Evolutionary conservation across 805 yeast species (phyloP), one percentile per base, ranked within the genome.

Genomic region (Metschnikowia reukaufii): DNA sequence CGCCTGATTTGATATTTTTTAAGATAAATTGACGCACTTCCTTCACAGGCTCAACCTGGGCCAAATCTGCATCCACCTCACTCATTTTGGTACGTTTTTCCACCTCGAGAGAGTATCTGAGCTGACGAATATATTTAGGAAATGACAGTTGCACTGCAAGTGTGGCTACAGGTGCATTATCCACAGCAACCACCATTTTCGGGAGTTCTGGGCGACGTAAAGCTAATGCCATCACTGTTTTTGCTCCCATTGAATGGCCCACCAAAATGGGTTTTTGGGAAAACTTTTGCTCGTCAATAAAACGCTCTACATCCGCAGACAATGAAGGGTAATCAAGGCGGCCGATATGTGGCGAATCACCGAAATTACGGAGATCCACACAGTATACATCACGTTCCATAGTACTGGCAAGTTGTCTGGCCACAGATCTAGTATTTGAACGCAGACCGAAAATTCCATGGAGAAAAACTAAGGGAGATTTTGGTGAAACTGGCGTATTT

Each of bases 181-280:
- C 99, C 6, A 94, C 96, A 5, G 89, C 71, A 4, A 91, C 78
- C 39, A 90, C 58, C 67, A 82, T 73, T 12, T 78, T 72, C 5
- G 83, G 82, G 9, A 83, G 55, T 0, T 79, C 77, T 0, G 91
- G 92, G 18, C 78, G 72, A 42, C 89, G 72, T 48, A 94, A 68
- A 0, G 88, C 84, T 4, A 86, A 72, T 0, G 94, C 90, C 97
- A 92, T 91, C 5, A 85, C 97, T 0, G 92, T 78, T 60, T 92
- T 91, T 4, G 96, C 99, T 6, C 99, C 99, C 94, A 88, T 85
- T 0, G 92, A 85, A 62, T 86, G 94, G 0, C 95, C 95, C 15
- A 86, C 68, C 16, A 86, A 49, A n/a, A 86, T 78, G 0, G 88
- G 85, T 42, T 77, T 74, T 16, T 49, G 35, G 10, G 61, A 55